Evolutionary conservation across 768 basidiomycete species (phyloP).

Genomic region (Mycena metata): DNA sequence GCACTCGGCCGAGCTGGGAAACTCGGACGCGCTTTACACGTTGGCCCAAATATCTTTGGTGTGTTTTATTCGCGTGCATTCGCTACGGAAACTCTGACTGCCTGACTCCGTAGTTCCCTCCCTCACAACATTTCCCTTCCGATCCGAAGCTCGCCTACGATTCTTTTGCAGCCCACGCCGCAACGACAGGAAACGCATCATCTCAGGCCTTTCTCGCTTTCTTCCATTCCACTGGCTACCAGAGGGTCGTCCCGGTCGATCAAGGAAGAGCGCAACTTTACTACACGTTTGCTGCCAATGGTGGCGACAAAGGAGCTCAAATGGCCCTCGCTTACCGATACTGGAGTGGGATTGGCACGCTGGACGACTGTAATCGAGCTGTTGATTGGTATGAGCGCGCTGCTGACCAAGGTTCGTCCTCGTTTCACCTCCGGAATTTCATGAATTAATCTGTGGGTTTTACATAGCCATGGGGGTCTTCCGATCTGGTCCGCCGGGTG

Average conservation of each 20-base stretch:
- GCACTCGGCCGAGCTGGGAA: conserved; percentile 85
- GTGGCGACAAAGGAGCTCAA: conserved; percentile 87
- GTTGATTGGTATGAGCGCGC: conserved; percentile 92
- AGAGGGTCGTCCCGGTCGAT: conserved; percentile 69
- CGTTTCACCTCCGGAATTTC: background rate
- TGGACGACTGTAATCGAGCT: conserved; percentile 87
- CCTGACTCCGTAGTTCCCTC: conserved; percentile 70
- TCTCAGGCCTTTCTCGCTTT: conserved; percentile 91
- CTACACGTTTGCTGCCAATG: conserved; percentile 94
- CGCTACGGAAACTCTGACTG: background rate
- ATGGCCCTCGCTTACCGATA: conserved; percentile 95
- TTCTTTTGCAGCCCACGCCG: conserved; percentile 74
- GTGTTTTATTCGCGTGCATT: conserved; percentile 41
- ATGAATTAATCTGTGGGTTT: conserved; percentile 16
- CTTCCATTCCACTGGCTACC: conserved; percentile 90
- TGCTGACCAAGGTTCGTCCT: conserved; percentile 79
- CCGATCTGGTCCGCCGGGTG: conserved; percentile 90
- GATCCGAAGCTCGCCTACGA: conserved; percentile 75
- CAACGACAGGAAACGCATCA: conserved; percentile 82
- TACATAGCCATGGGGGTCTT: conserved; percentile 82
- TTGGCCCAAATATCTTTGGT: conserved; percentile 79
- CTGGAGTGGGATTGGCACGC: conserved; percentile 95
- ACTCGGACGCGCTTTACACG: conserved; percentile 78
- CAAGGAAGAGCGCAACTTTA: conserved; percentile 90
- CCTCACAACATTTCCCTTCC: conserved; percentile 72